phyloP scores from a whole-genome alignment of 345 rosid genomes.

The Moricandia moricandioides region DNA sequence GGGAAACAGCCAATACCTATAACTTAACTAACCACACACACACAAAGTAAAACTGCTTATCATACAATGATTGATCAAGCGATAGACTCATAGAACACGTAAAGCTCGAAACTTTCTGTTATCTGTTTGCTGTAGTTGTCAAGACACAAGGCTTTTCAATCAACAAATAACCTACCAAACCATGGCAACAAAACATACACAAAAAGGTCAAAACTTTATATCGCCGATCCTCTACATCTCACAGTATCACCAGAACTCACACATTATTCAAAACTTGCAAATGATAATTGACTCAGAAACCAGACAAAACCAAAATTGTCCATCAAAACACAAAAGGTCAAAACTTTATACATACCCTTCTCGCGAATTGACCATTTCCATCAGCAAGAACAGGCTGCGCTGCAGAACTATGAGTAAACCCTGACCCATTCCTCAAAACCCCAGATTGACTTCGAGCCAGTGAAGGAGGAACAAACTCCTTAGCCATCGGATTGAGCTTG shows the following conservation, averaged over 20 bases:
- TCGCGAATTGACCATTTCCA: slow-evolving; percentile 50
- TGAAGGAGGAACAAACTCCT: slow-evolving; percentile 91
- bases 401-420: slow-evolving; percentile 53
- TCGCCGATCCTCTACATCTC: background rate
- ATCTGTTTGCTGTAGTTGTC: background rate
- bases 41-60: slow-evolving; percentile 2
- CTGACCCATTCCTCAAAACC: slow-evolving; percentile 58
- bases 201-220: background rate
- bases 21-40: background rate
- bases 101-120: slow-evolving; percentile 6
- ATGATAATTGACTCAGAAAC: too few species aligned
- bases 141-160: background rate
- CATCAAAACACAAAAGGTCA: too few species aligned
- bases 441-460: slow-evolving; percentile 42
- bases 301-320: too few species aligned
- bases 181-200: slow-evolving; percentile 9
- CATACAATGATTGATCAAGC: slow-evolving; percentile 2
- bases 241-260: background rate
- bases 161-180: slow-evolving; percentile 1
- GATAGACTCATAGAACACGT: background rate
- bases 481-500: slow-evolving; percentile 96
- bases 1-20: background rate
- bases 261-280: too few species aligned
- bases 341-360: slow-evolving; percentile 55
- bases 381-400: slow-evolving; percentile 22